A percentile compares a stretch with the other conserved stretches of the same genome.
Evolutionary conservation across 2,329 filamentous ascomycete genomes (phyloP).

Genomic region (Ceratocystis cubensis): DNA sequence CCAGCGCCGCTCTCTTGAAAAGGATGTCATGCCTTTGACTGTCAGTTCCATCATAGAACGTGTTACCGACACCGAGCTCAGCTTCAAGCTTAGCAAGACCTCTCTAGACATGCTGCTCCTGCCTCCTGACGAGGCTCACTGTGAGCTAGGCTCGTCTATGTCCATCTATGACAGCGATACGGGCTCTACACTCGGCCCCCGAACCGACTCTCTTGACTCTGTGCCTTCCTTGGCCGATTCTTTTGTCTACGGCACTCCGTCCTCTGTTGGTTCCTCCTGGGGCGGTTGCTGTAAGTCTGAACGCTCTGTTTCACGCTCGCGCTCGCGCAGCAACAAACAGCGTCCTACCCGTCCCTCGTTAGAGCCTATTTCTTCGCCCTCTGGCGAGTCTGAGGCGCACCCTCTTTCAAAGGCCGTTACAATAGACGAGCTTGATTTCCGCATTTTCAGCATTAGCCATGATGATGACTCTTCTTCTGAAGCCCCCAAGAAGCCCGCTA

Average conservation of each 20-base stretch:
- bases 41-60: slow-evolving; percentile 17
- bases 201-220: slow-evolving; percentile 48
- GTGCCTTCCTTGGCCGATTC: slow-evolving; percentile 48
- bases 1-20: slow-evolving; percentile 41
- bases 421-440: slow-evolving; percentile 36
- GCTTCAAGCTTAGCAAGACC: slow-evolving; percentile 40
- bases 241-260: slow-evolving; percentile 37
- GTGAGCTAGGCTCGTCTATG: slow-evolving; percentile 35
- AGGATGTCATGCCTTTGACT: slow-evolving; percentile 26
- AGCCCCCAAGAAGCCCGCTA: not conserved
- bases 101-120: slow-evolving; percentile 49
- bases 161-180: slow-evolving; percentile 34
- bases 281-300: slow-evolving; percentile 27
- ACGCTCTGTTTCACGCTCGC: slow-evolving; percentile 10
- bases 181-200: slow-evolving; percentile 39
- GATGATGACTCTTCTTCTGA: slow-evolving; percentile 9
- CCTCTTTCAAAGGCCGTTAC: slow-evolving; percentile 38
- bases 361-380: slow-evolving; percentile 44
- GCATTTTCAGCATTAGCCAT: slow-evolving; percentile 23
- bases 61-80: slow-evolving; percentile 32
- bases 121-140: slow-evolving; percentile 45
- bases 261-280: slow-evolving; percentile 38
- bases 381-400: slow-evolving; percentile 39
- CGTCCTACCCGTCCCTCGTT: slow-evolving; percentile 36
- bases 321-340: slow-evolving; percentile 25